Base-by-base conservation (phyloP, 2,329 filamentous ascomycete species). In the Neonectria coccinea region DNA sequence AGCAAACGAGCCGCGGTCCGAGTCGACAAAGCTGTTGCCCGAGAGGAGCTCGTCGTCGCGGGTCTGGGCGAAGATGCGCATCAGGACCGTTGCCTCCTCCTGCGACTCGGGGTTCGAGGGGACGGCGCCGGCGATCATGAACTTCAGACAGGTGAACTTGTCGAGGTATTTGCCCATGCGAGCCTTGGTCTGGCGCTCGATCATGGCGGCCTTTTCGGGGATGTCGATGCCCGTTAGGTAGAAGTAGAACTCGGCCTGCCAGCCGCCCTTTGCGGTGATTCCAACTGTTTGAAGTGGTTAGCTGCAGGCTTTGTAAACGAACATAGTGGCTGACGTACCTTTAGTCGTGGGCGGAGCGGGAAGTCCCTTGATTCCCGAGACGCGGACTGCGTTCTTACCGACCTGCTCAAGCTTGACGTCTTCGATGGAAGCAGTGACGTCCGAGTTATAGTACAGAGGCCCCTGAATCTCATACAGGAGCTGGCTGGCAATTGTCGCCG, bases 41-140 rank as follows among this genome's bases (percentile, higher is more conserved):
- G 59, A 39, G 18, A 67, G 59, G 41, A 76, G 66, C 76, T 73
- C 80, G 77, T 82, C 56, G 44, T 68, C 74, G 10, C 67, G 72
- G 12, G 84, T 82, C 69, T 88, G 81, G 0, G 78, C 78, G 66
- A 84, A 77, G 68, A 82, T 75, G 56, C 81, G 70, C 67, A 84
- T 78, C 61, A 83, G 80, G 1, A 84, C 82, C 1, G 83, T 85
- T 3, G 82, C 82, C 2, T 77, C 77, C 20, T 80, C 79, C 48
- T 84, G 81, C 25, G 76, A 79, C 6, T 67, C 67, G 0, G 80
- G 79, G 54, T 83, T 73, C 2, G 75, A 71, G 1, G 78, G 75
- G 68, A 77, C 22, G 72, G 76, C 25, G 79, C 83, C 62, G 79
- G 81, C 63, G 56, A 61, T 51, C 60, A 68, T 62, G 75, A 79